Evolutionary conservation across 1,284 basidiomycete species (phyloP), one percentile per base, ranked within the genome.

Genomic region (Ceratobasidium theobromae): DNA sequence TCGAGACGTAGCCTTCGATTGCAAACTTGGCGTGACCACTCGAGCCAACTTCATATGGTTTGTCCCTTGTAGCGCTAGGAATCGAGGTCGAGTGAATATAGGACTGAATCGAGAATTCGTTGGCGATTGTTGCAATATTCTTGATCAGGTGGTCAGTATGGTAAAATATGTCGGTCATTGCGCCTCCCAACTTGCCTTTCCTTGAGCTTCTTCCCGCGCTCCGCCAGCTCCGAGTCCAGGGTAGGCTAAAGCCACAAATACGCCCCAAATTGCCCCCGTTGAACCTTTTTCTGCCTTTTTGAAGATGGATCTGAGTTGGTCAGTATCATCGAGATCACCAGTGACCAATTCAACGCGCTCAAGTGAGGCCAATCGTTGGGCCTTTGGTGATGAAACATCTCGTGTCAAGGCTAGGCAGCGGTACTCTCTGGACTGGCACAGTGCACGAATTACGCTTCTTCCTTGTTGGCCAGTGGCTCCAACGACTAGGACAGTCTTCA

Each of bases 381-480:
- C 76, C 1, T 71, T 41, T 1, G 75, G 68, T 4, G 77, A 77
- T 5, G 70, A 65, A 0, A 75, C 18, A 11, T 76, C 76, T 14
- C 80, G 76, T 8, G 80, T 80, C 43, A 82, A 68, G 9, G 78
- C 80, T 25, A 78, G 71, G 41, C 79, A 79, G 4, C 67, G 52
- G 43, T 68, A 53, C 1, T 70, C 68, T 9, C 57, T 23, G 54
- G 66, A 43, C 30, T 69, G 58, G 14, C 67, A 72, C n/a, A 78
- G 69, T 41, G 77, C 71, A 18, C 70, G 65, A 35, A 80, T 72
- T 27, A 79, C 71, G 4, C 77, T 72, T 33, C 72, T 69, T 28
- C 79, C 79, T 73, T 81, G 79, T 68, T 77, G 77, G n/a, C 80
- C 80, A 2, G 80, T 80, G 9, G 79, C 79, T 12, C 79, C 79